phyloP scores from a whole-genome alignment of 768 basidiomycete species.

The Harrya chromipes region DNA sequence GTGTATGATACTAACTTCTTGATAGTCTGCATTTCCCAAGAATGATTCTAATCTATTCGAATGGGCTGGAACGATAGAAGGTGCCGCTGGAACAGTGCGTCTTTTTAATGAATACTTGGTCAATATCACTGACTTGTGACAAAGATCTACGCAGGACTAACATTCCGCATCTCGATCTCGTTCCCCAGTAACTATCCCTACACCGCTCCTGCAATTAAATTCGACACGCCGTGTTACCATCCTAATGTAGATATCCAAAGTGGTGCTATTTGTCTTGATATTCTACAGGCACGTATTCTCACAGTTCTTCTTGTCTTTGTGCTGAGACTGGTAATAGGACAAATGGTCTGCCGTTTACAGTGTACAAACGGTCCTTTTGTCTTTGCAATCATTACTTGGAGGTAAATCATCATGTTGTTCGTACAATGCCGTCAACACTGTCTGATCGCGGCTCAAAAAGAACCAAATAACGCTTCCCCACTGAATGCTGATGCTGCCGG shows the following conservation, averaged over 20 bases:
- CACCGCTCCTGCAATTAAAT: slow-evolving; percentile 79
- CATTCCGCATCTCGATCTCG: slow-evolving; percentile 78
- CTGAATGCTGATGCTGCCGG: slow-evolving; percentile 83
- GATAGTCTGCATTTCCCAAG: slow-evolving; percentile 85
- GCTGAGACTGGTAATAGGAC: slow-evolving; percentile 46
- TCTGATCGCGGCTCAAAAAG: slow-evolving; percentile 35
- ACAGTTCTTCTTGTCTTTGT: neutral
- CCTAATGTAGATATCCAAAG: slow-evolving; percentile 82
- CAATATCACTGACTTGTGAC: slow-evolving; percentile 2
- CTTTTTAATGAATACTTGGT: neutral
- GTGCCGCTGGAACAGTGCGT: slow-evolving; percentile 62
- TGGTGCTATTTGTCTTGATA: slow-evolving; percentile 83
- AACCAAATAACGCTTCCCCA: slow-evolving; percentile 92
- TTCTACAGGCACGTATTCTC: slow-evolving; percentile 62
- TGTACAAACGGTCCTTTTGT: slow-evolving; percentile 85
- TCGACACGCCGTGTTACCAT: slow-evolving; percentile 87
- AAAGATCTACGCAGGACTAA: slow-evolving; percentile 75
- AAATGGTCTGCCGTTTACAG: slow-evolving; percentile 95
- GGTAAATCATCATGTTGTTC: slow-evolving; percentile 45
- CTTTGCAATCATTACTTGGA: slow-evolving; percentile 83
- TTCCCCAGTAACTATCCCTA: slow-evolving; percentile 91
- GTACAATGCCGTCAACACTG: neutral
- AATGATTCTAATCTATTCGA: slow-evolving; percentile 85
- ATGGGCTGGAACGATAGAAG: slow-evolving; percentile 88
- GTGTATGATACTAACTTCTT: neutral